A percentile compares a stretch with the other conserved stretches of the same genome.
These are phyloP conservation scores for Omphalea diandra DNA, from an alignment of 441 rosid species.

Conservation along the genomic window DNA sequence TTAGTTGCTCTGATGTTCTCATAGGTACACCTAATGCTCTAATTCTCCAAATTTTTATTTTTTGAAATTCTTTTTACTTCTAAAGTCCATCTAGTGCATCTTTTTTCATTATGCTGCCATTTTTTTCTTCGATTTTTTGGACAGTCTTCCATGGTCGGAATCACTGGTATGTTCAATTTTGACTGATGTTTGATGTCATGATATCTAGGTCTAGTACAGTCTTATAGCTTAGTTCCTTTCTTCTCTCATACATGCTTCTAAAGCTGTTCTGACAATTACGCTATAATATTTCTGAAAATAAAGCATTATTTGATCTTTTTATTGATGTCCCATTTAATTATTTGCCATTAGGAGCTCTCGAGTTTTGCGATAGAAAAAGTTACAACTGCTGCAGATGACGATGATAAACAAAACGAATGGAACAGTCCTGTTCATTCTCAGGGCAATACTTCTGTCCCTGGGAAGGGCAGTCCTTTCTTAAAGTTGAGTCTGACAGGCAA, in stretches of 20 bases:
- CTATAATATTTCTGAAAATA: neutral
- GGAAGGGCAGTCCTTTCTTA: conserved; percentile 32
- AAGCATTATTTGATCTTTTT: neutral
- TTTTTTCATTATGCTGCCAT: neutral
- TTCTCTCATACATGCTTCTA: neutral
- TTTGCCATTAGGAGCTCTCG: conserved; percentile 42
- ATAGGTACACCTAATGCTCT: no score
- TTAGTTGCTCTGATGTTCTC: no score
- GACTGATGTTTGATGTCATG: neutral
- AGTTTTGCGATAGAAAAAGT: conserved; percentile 31
- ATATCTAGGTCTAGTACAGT: neutral
- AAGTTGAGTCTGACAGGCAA: conserved; percentile 35
- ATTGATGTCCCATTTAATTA: conserved; percentile 16
- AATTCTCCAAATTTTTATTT: no score
- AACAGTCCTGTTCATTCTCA: conserved; percentile 12
- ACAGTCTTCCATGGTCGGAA: neutral
- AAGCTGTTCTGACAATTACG: neutral
- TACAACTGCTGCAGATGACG: conserved; percentile 29
- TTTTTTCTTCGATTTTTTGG: neutral
- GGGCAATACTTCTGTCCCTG: conserved; percentile 20
- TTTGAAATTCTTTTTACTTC: neutral
- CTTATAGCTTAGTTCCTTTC: neutral
- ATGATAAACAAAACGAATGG: conserved; percentile 31
- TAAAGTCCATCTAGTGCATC: no score
- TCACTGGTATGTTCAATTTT: neutral